These are phyloP conservation scores for Ophiostoma triangulosporum DNA, from an alignment of 2,329 filamentous ascomycete genomes.

Conservation along the genomic window DNA sequence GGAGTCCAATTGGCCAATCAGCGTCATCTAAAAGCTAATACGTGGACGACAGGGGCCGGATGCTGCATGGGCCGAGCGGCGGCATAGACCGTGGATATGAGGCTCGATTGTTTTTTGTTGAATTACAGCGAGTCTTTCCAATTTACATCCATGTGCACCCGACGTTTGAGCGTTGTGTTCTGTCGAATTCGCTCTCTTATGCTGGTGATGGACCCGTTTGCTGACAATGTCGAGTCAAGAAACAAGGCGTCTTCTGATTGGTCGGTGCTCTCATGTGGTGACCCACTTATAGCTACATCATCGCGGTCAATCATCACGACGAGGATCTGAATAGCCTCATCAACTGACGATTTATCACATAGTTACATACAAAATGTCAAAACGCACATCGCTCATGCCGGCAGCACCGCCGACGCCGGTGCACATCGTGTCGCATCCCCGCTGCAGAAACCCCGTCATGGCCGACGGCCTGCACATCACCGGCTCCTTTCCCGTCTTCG, in stretches of 20 bases:
- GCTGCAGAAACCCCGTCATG: conserved; percentile 37
- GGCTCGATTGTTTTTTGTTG: background rate
- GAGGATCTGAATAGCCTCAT: background rate
- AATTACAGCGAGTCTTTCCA: background rate
- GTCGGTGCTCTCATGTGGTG: background rate
- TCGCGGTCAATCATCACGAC: background rate
- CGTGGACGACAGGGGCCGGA: background rate
- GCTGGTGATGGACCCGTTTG: background rate
- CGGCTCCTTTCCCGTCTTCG: conserved; percentile 64
- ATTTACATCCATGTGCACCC: background rate
- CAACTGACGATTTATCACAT: background rate
- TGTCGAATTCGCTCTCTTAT: background rate
- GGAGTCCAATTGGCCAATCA: conserved; percentile 9
- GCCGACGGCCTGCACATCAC: conserved; percentile 49
- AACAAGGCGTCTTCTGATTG: background rate
- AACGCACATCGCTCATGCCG: conserved; percentile 44
- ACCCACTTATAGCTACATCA: background rate
- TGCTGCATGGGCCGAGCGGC: too few species aligned
- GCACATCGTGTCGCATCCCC: conserved; percentile 28
- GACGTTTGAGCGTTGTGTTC: background rate
- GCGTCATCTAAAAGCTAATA: conserved; percentile 14
- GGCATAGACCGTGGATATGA: too few species aligned
- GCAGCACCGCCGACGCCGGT: conserved; percentile 40
- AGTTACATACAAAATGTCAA: conserved; percentile 26
- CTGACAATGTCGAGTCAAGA: background rate